Conservation (phyloP, 176 grass and related monocot species). For the Carex scoparia region DNA sequence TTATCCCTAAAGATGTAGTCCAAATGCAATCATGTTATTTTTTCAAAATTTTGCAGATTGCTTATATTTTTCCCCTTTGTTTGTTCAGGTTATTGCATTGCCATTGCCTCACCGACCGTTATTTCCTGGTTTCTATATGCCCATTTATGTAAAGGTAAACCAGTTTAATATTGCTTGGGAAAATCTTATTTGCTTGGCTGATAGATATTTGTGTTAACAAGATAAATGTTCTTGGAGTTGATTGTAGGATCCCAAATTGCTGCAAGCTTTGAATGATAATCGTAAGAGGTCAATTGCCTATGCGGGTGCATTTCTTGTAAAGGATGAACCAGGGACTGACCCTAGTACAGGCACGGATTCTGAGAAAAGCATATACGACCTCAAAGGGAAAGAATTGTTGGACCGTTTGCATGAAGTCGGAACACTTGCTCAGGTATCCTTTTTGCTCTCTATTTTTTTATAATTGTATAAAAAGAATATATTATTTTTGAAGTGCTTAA, state of each 20-base stretch:
- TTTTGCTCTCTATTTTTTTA: slow-evolving; percentile 23
- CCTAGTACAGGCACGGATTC: slow-evolving; percentile 64
- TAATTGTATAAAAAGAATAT: background rate
- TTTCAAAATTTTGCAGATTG: slow-evolving; percentile 17
- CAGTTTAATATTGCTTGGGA: background rate
- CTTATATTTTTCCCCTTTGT: slow-evolving; percentile 13
- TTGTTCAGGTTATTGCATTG: slow-evolving; percentile 76
- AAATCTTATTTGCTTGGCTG: slow-evolving; percentile 5
- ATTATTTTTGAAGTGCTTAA: slow-evolving; percentile 7
- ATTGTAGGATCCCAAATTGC: slow-evolving; percentile 66
- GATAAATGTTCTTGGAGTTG: slow-evolving; percentile 10
- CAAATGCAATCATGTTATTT: background rate
- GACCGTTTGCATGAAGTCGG: slow-evolving; percentile 96
- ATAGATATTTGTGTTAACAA: slow-evolving; percentile 9
- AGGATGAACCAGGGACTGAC: slow-evolving; percentile 70
- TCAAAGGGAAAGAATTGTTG: slow-evolving; percentile 90
- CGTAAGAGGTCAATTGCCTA: slow-evolving; percentile 70
- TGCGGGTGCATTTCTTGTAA: slow-evolving; percentile 92
- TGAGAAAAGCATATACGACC: slow-evolving; percentile 85
- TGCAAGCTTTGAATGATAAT: slow-evolving; percentile 72
- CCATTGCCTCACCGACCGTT: slow-evolving; percentile 93
- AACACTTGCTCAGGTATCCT: slow-evolving; percentile 64
- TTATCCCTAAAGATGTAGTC: background rate
- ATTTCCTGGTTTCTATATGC: slow-evolving; percentile 99
- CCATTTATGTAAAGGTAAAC: slow-evolving; percentile 82